phyloP scores from a whole-genome alignment of 1,284 basidiomycete genomes.

The Hemileia vastatrix region DNA sequence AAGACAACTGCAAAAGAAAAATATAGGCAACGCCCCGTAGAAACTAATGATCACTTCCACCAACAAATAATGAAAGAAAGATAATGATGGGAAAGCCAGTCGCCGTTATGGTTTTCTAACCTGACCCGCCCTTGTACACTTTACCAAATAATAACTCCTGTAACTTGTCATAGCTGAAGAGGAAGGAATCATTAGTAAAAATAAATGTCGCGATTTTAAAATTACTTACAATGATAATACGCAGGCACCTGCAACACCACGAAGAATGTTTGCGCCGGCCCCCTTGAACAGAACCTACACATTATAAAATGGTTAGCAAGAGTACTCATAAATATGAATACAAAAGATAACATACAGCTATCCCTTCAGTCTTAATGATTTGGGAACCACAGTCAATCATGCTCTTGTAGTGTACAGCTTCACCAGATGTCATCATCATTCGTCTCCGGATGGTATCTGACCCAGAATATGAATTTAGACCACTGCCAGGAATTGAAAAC shows the following conservation, averaged over 20 bases:
- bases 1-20: no score
- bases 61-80: no score
- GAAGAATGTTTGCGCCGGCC: conserved; percentile 93
- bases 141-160: conserved; percentile 24
- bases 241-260: conserved; percentile 97
- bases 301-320: background rate
- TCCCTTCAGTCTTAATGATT: conserved; percentile 77
- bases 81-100: no score
- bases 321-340: conserved; percentile 78
- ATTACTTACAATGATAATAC: conserved; percentile 72
- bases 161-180: conserved; percentile 24
- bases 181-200: background rate
- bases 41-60: no score
- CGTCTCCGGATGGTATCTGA: conserved; percentile 22
- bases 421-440: conserved; percentile 58
- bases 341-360: conserved; percentile 40
- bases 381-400: conserved; percentile 58
- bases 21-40: no score
- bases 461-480: background rate
- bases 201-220: background rate
- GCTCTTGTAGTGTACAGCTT: conserved; percentile 43
- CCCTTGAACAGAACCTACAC: conserved; percentile 36
- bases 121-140: conserved; percentile 25
- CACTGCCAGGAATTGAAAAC: conserved; percentile 39
- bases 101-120: conserved; percentile 14